Percentiles rank a stretch among this genome's conserved stretches.
Conservation (phyloP, 345 rosid species). For the Noccaea bulbosa region DNA sequence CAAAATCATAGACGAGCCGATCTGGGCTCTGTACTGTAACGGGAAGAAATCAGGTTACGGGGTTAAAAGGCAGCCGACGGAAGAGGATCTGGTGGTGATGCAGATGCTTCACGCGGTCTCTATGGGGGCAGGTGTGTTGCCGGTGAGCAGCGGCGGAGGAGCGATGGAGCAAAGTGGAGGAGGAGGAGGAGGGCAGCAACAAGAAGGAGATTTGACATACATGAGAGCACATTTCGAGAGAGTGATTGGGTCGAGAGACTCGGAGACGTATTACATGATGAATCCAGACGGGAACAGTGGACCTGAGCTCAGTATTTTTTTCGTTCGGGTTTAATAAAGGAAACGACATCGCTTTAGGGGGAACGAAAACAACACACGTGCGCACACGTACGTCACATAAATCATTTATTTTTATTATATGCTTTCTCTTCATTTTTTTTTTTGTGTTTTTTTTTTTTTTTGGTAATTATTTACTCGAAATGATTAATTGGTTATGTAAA, state of each 20-base stretch:
- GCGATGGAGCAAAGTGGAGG: slow-evolving; percentile 48
- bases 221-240: slow-evolving; percentile 86
- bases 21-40: slow-evolving; percentile 78
- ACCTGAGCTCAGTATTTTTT: slow-evolving; percentile 59
- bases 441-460: not conserved
- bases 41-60: slow-evolving; percentile 80
- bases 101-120: slow-evolving; percentile 73
- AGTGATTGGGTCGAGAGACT: slow-evolving; percentile 77
- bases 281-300: slow-evolving; percentile 76
- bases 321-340: slow-evolving; percentile 38
- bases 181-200: slow-evolving; percentile 34
- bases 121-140: slow-evolving; percentile 85
- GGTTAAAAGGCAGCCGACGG: slow-evolving; percentile 71
- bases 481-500: slow-evolving; percentile 28
- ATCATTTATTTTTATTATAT: not conserved
- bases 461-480: slow-evolving; percentile 21
- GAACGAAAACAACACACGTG: not conserved
- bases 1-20: slow-evolving; percentile 65
- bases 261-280: slow-evolving; percentile 88
- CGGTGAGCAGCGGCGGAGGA: slow-evolving; percentile 44
- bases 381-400: not conserved
- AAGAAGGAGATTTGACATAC: slow-evolving; percentile 73
- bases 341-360: slow-evolving; percentile 27
- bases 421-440: not conserved
- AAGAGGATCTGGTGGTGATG: slow-evolving; percentile 79